phyloP scores from a whole-genome alignment of 768 basidiomycete species.

The button mushroom (Agaricus bisporus) region DNA sequence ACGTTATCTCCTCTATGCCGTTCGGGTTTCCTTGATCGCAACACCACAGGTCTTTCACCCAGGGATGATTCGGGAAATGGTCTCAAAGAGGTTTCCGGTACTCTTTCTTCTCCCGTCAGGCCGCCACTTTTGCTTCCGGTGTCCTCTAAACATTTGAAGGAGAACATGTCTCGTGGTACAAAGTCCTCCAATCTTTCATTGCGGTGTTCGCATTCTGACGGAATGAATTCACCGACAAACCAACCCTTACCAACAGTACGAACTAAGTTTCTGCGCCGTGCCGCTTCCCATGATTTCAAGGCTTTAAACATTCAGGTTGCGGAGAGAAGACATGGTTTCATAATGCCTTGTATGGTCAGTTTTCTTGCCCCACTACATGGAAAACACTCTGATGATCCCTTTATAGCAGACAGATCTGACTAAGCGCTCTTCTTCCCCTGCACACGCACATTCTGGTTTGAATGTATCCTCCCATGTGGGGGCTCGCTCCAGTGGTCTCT shows the following conservation, averaged over 20 bases:
- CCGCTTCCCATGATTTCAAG: neutral
- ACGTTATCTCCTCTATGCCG: conserved; percentile 19
- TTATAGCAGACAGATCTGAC: neutral
- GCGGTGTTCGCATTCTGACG: neutral
- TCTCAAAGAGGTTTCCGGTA: neutral
- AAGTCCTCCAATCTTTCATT: neutral
- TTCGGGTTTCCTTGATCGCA: conserved; percentile 23
- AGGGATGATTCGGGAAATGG: too few relatives aligned
- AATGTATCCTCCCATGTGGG: neutral
- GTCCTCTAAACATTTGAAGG: neutral
- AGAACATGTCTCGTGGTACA: neutral
- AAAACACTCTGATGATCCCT: neutral
- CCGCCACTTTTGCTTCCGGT: neutral
- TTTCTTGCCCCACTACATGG: neutral
- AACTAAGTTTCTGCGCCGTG: neutral
- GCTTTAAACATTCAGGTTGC: neutral
- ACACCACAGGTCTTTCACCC: neutral
- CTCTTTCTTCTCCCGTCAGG: neutral
- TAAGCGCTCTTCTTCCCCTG: neutral
- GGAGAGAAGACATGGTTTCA: conserved; percentile 1
- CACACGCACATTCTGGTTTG: neutral
- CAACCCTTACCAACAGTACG: too few relatives aligned
- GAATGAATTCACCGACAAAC: neutral
- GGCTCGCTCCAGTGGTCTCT: neutral
- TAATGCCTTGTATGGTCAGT: conserved; percentile 6